Evolutionary conservation across 1,284 basidiomycete genomes (phyloP).

Genomic region (Ustilago bromivora): DNA sequence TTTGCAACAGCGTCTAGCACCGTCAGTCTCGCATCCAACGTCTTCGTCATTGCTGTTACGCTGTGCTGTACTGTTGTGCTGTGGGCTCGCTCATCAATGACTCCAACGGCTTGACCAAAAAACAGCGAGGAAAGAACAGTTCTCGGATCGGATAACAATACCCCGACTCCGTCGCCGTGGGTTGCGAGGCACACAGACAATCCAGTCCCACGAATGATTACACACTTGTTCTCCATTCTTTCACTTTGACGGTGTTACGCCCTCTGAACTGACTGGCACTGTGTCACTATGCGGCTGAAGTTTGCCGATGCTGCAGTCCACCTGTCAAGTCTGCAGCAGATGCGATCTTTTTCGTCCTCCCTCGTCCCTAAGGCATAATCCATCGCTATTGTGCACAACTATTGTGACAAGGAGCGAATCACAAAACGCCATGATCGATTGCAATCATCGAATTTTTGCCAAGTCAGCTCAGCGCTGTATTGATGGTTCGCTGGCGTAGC

Average conservation of each 20-base stretch:
- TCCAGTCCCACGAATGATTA: neutral
- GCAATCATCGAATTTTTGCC: neutral
- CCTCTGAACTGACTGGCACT: neutral
- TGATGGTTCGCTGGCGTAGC: neutral
- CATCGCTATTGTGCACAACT: neutral
- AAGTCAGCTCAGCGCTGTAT: neutral
- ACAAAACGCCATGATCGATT: constrained; percentile 1
- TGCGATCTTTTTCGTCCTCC: neutral
- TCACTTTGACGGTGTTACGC: neutral
- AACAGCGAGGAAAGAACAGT: neutral
- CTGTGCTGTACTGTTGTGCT: neutral
- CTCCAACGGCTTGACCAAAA: neutral
- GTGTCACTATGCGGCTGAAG: neutral
- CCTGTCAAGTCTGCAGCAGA: constrained; percentile 2
- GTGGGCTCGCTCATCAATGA: neutral
- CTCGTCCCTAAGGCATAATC: neutral
- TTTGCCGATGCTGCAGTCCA: neutral
- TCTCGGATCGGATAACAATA: constrained; percentile 7
- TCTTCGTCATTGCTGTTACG: neutral
- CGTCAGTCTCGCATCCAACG: neutral
- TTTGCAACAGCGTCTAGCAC: neutral
- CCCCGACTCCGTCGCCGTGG: constrained; percentile 20
- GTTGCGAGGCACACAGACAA: constrained; percentile 1
- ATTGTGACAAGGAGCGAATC: neutral
- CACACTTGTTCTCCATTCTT: neutral